Evolutionary conservation across 2,329 filamentous ascomycete species (phyloP).

Genomic region (Alternaria triticimaculans): DNA sequence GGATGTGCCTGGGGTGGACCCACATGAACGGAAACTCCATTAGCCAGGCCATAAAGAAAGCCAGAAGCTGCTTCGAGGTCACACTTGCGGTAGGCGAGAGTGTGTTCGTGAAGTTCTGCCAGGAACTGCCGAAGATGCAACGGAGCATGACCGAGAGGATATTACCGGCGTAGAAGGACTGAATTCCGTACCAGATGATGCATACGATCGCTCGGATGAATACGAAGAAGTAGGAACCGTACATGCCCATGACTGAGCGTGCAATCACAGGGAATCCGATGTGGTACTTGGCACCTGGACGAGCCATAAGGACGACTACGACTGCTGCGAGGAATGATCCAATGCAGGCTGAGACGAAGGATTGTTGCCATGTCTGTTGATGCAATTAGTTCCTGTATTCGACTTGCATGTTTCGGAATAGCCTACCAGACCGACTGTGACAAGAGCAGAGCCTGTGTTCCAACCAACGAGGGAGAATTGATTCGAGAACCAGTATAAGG

Average conservation of each 20-base stretch:
- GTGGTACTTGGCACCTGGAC: constrained; percentile 33
- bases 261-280: constrained; percentile 27
- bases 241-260: constrained; percentile 40
- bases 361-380: constrained; percentile 31
- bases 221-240: constrained; percentile 51
- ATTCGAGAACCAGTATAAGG: constrained; percentile 31
- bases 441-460: constrained; percentile 26
- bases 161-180: constrained; percentile 34
- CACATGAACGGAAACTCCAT: constrained; percentile 44
- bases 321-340: constrained; percentile 32
- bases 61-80: constrained; percentile 42
- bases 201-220: constrained; percentile 47
- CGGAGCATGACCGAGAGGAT: constrained; percentile 48
- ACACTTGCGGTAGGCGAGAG: constrained; percentile 38
- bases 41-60: constrained; percentile 42
- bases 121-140: constrained; percentile 49
- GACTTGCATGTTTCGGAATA: neutral
- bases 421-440: constrained; percentile 25
- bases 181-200: constrained; percentile 50
- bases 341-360: constrained; percentile 29
- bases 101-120: constrained; percentile 42
- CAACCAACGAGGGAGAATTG: constrained; percentile 29
- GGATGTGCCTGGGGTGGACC: constrained; percentile 42
- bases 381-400: neutral
- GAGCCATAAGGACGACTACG: constrained; percentile 30